phyloP scores from a whole-genome alignment of 805 yeast species.

The Spathaspora arborariae region DNA sequence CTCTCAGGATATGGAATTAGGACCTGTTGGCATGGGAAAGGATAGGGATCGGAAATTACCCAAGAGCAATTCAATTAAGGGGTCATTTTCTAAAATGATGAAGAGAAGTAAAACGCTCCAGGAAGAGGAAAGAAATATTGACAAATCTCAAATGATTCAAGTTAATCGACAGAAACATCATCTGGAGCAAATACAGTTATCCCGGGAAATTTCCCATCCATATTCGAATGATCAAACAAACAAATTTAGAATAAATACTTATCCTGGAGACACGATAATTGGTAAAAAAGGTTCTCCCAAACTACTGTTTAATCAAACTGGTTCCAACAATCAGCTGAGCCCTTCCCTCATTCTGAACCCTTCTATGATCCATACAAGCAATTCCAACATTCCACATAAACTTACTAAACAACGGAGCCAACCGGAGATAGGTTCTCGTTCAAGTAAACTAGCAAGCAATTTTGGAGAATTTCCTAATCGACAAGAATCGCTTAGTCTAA shows the following conservation, averaged over 20 bases:
- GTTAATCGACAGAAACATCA: too few relatives aligned
- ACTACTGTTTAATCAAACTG: too few relatives aligned
- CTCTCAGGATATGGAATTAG: constrained; percentile 11
- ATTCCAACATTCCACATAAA: too few relatives aligned
- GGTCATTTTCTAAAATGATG: constrained; percentile 5
- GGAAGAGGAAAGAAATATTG: neutral
- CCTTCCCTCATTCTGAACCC: too few relatives aligned
- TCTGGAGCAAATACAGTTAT: neutral
- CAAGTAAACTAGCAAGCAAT: neutral
- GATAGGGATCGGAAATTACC: neutral
- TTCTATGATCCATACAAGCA: too few relatives aligned
- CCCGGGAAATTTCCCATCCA: neutral
- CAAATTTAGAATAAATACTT: too few relatives aligned
- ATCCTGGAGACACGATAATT: too few relatives aligned
- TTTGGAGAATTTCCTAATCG: neutral
- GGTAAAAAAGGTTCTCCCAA: too few relatives aligned
- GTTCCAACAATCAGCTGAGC: neutral
- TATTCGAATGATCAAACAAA: too few relatives aligned
- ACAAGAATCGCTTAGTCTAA: neutral
- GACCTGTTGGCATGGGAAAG: neutral
- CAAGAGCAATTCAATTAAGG: neutral
- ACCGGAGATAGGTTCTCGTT: too few relatives aligned
- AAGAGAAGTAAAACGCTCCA: neutral
- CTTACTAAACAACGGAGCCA: too few relatives aligned
- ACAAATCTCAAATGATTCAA: too few relatives aligned